Evolutionary conservation across 1,284 basidiomycete genomes (phyloP), one percentile per base, ranked within the genome.

Genomic region (Rhodotorula mucilaginosa): DNA sequence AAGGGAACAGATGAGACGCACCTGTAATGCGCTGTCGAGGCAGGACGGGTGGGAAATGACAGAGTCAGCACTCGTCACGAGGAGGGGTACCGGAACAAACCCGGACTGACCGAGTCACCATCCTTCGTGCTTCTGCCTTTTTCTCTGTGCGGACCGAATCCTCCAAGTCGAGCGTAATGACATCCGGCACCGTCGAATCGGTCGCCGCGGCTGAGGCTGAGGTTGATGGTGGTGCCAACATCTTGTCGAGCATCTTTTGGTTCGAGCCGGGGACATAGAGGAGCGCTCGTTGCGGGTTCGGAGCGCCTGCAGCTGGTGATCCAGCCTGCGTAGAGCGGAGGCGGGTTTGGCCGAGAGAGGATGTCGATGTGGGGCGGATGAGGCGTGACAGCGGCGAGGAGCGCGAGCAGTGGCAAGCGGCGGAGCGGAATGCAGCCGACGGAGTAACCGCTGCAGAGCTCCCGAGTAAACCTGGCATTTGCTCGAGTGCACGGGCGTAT

Each of bases 131-230:
- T 29, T 63, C 72, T 1, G 60, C 52, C 60, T 78, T 78, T 57
- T 72, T 70, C 46, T 72, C 72, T 1, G 58, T 48, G 5, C 73
- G 54, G 18, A 77, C 77, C 52, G 72, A 74, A 61, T 78, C 77
- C 64, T 74, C 73, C 6, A 74, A 16, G 47, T 74, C 73, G 19
- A 74, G 67, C 13, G 70, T 70, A 19, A 70, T 21, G 4, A 67
- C 68, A n/a, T 72, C 70, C 13, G 70, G 68, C 15, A 18, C 26
- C 8, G 49, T 51, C 49, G 48, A 23, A n/a, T 15, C n/a, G 23
- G 52, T 66, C 52, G 4, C 47, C 44, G 19, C 57, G 44, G n/a
- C 26, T 39, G 19, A 15, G 12, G 26, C 5, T 18, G 26, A 26
- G 26, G 26, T 26, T 1, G n/a, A n/a, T n/a, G n/a, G n/a, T n/a